phyloP scores from a whole-genome alignment of 768 basidiomycete species.

The Cubamyces sp. region DNA sequence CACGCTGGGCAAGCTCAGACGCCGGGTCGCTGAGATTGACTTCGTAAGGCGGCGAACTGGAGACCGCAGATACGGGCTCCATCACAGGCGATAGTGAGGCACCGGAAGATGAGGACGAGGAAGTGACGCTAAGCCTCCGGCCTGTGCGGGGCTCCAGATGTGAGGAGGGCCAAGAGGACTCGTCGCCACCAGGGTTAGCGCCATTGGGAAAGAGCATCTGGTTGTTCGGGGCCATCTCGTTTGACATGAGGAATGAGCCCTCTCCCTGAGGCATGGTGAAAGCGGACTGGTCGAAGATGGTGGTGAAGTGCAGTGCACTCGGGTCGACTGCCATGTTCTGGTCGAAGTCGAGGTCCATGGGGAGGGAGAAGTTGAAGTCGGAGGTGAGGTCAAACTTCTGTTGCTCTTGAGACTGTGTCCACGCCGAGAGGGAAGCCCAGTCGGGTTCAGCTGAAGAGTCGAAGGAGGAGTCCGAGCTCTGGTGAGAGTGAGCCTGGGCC shows the following conservation, averaged over 20 bases:
- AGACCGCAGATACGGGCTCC: constrained; percentile 40
- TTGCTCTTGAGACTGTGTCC: constrained; percentile 34
- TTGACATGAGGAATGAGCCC: constrained; percentile 13
- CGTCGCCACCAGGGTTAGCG: constrained; percentile 7
- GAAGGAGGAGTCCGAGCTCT: constrained; percentile 16
- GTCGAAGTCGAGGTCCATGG: constrained; percentile 67
- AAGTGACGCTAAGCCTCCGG: constrained; percentile 57
- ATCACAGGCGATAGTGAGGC: constrained; percentile 55
- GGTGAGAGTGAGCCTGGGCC: constrained; percentile 21
- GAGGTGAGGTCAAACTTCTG: constrained; percentile 46
- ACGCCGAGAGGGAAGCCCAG: constrained; percentile 59
- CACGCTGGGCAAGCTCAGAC: constrained; percentile 42
- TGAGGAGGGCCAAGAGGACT: constrained; percentile 21
- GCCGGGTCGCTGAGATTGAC: constrained; percentile 35
- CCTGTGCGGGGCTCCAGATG: constrained; percentile 28
- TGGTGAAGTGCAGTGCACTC: constrained; percentile 57
- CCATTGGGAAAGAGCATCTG: constrained; percentile 22
- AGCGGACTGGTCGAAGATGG: constrained; percentile 34
- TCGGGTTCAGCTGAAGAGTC: constrained; percentile 38
- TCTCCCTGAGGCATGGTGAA: constrained; percentile 16
- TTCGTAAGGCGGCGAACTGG: constrained; percentile 31
- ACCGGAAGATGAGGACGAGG: constrained; percentile 56
- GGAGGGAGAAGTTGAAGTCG: constrained; percentile 44
- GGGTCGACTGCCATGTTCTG: constrained; percentile 67
- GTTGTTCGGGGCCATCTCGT: constrained; percentile 19